Evolutionary conservation across 768 basidiomycete species (phyloP).

Genomic region (Naematelia aurantialba): DNA sequence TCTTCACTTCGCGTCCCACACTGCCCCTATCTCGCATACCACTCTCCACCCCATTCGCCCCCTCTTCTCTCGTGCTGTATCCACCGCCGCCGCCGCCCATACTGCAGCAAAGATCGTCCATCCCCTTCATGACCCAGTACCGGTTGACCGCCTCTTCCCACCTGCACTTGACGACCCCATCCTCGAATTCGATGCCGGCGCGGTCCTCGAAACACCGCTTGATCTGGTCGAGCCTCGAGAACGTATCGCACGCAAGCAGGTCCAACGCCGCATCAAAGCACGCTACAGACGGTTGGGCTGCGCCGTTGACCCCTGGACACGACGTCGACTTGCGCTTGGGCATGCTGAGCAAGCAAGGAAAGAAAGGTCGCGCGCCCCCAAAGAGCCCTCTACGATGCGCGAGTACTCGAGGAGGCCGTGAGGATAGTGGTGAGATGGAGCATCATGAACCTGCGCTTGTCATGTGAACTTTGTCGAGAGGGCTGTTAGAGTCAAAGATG

Average conservation of each 20-base stretch:
- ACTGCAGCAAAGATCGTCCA: slow-evolving; percentile 34
- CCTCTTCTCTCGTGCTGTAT: neutral
- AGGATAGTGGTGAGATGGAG: neutral
- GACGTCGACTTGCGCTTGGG: neutral
- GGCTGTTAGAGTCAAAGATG: neutral
- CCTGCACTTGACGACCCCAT: slow-evolving; percentile 26
- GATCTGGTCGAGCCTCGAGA: slow-evolving; percentile 26
- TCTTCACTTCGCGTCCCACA: neutral
- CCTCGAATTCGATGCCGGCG: slow-evolving; percentile 30
- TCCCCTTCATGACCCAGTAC: slow-evolving; percentile 40
- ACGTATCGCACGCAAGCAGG: slow-evolving; percentile 42
- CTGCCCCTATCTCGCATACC: slow-evolving; percentile 2
- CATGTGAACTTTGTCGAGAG: neutral
- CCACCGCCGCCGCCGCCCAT: slow-evolving; percentile 11
- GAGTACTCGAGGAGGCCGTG: neutral
- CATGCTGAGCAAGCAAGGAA: neutral
- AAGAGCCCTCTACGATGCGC: too few species aligned
- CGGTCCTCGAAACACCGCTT: slow-evolving; percentile 29
- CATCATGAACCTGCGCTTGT: neutral
- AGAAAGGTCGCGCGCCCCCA: too few species aligned
- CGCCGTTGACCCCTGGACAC: neutral
- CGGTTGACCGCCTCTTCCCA: slow-evolving; percentile 44
- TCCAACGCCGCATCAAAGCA: slow-evolving; percentile 44
- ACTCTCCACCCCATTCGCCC: slow-evolving; percentile 2
- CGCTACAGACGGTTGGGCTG: neutral